These are phyloP conservation scores for Huiozyma naganishii DNA, from an alignment of 805 yeast species.

Conservation along the genomic window DNA sequence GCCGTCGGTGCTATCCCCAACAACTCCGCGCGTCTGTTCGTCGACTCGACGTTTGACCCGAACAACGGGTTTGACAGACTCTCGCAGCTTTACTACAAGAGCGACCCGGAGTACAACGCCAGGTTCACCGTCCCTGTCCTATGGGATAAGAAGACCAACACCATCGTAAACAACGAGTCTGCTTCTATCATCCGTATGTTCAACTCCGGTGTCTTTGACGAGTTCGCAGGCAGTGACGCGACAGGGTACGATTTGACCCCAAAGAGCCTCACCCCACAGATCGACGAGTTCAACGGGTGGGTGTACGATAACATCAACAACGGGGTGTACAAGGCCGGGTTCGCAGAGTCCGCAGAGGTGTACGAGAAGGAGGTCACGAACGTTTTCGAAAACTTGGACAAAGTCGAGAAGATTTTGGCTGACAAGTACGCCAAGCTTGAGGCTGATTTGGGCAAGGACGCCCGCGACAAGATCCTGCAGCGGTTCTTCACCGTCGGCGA, in stretches of 20 bases:
- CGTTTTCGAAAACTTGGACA: conserved; percentile 60
- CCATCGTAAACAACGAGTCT: conserved; percentile 88
- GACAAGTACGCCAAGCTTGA: conserved; percentile 30
- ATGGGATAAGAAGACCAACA: conserved; percentile 75
- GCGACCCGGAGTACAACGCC: conserved; percentile 65
- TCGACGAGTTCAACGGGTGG: conserved; percentile 75
- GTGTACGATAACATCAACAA: conserved; percentile 79
- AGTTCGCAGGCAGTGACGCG: conserved; percentile 15
- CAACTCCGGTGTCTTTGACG: conserved; percentile 59
- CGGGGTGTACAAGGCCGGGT: conserved; percentile 91
- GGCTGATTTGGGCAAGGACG: conserved; percentile 31
- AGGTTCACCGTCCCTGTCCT: conserved; percentile 88
- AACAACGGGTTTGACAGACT: conserved; percentile 49
- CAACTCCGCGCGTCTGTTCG: conserved; percentile 14
- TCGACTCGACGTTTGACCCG: conserved; percentile 44
- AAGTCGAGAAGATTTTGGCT: conserved; percentile 52
- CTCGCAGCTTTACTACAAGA: conserved; percentile 63
- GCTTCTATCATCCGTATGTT: conserved; percentile 81
- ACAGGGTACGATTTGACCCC: conserved; percentile 51
- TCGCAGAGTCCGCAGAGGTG: conserved; percentile 72
- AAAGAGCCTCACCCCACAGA: conserved; percentile 35
- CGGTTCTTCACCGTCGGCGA: conserved; percentile 47
- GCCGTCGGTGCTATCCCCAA: conserved; percentile 10
- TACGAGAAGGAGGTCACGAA: conserved; percentile 61
- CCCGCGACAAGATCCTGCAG: conserved; percentile 9